Evolutionary conservation across 176 grass and related monocot genomes (phyloP).

Genomic region (Juncus inflexus): DNA sequence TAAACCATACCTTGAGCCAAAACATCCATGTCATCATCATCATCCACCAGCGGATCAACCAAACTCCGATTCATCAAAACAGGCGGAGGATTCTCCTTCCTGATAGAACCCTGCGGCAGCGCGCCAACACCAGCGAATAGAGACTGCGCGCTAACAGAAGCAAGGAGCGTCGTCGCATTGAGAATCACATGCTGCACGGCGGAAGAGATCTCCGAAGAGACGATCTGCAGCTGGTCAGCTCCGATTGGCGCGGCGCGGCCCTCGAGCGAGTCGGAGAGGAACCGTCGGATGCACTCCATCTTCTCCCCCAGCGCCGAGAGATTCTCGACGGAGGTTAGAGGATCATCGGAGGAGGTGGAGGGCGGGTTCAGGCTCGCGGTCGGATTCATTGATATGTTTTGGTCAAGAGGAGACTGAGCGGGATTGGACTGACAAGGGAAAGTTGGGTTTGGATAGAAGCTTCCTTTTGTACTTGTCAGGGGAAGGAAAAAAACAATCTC

Average conservation of each 20-base stretch:
- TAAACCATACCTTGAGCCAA: constrained; percentile 15
- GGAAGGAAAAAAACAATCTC: not conserved
- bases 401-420: not conserved
- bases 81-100: constrained; percentile 26
- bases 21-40: constrained; percentile 23
- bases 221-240: constrained; percentile 27
- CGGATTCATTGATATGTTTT: too few relatives aligned
- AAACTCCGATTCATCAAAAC: not conserved
- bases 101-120: not conserved
- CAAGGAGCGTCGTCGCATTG: constrained; percentile 74
- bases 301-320: constrained; percentile 10
- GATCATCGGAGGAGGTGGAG: constrained; percentile 9
- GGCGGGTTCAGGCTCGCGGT: not conserved
- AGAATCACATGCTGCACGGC: constrained; percentile 67
- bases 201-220: constrained; percentile 78
- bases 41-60: constrained; percentile 3
- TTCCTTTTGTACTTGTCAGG: not conserved
- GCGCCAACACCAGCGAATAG: constrained; percentile 1
- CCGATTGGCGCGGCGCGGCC: constrained; percentile 18
- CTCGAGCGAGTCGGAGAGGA: constrained; percentile 25
- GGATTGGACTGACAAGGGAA: not conserved
- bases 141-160: constrained; percentile 37
- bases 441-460: not conserved
- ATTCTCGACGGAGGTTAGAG: constrained; percentile 12
- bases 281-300: constrained; percentile 23